Percentiles rank a stretch among this genome's conserved stretches.
Evolutionary conservation across 225 moss, liverwort and hornwort genomes (phyloP).

Genomic region (Physcomitrium patens): DNA sequence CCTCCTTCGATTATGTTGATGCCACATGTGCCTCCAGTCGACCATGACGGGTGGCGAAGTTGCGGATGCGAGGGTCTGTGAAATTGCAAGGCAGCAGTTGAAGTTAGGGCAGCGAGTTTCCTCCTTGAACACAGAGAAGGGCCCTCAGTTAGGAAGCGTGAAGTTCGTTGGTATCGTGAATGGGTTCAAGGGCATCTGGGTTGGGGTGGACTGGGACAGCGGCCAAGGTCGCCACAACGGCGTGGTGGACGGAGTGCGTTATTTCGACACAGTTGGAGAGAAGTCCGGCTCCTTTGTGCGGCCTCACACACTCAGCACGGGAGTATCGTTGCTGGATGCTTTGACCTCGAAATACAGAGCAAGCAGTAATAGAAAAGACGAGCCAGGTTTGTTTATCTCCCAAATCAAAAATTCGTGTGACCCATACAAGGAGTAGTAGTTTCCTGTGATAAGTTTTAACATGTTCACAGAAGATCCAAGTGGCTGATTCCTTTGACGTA

Average conservation of each 20-base stretch:
- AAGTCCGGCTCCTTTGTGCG: conserved; percentile 66
- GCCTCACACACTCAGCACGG: conserved; percentile 41
- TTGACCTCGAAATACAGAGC: conserved; percentile 58
- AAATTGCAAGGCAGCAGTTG: conserved; percentile 2
- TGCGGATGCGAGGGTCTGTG: background rate
- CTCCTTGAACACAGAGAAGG: conserved; percentile 39
- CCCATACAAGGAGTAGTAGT: background rate
- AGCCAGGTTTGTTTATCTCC: background rate
- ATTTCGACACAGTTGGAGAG: conserved; percentile 56
- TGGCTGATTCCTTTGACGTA: too few species aligned
- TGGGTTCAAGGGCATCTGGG: conserved; percentile 70
- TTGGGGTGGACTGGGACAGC: conserved; percentile 79
- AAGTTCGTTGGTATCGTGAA: conserved; percentile 60
- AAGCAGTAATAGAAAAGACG: background rate
- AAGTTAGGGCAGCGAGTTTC: conserved; percentile 57
- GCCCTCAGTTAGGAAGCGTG: conserved; percentile 52
- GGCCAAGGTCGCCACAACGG: conserved; percentile 71
- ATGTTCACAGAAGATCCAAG: too few species aligned
- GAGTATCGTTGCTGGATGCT: conserved; percentile 60
- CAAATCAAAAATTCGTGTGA: background rate
- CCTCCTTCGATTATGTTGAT: background rate
- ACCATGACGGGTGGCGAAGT: conserved; percentile 30
- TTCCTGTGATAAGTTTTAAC: background rate
- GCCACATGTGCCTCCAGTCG: background rate
- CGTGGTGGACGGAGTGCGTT: conserved; percentile 63